Conservation (phyloP, 805 yeast genomes). For the Spathaspora hagerdaliae region DNA sequence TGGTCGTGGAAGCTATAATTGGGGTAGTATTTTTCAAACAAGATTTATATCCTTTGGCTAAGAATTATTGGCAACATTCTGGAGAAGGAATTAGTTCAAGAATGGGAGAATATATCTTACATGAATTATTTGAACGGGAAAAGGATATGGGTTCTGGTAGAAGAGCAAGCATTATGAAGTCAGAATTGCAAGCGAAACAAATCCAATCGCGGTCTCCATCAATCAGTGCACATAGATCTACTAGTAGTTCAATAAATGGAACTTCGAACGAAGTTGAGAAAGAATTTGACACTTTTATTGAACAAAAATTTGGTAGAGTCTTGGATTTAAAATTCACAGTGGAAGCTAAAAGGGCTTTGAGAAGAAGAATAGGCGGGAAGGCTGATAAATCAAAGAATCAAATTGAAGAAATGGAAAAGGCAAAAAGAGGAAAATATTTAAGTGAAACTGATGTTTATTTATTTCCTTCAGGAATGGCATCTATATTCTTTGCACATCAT, state of each 20-base stretch:
- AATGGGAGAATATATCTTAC: conserved; percentile 77
- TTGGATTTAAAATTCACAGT: conserved; percentile 71
- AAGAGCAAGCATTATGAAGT: conserved; percentile 16
- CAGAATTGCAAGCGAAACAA: conserved; percentile 31
- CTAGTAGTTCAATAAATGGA: conserved; percentile 17
- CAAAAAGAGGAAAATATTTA: conserved; percentile 23
- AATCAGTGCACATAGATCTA: conserved; percentile 22
- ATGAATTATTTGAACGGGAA: conserved; percentile 43
- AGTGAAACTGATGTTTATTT: conserved; percentile 71
- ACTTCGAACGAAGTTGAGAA: conserved; percentile 28
- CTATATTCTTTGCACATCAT: conserved; percentile 79
- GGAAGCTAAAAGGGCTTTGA: conserved; percentile 72
- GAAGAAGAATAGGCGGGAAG: conserved; percentile 69
- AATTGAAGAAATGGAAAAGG: conserved; percentile 22
- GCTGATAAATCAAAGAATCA: conserved; percentile 39
- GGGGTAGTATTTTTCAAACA: conserved; percentile 77
- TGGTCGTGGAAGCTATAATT: conserved; percentile 62
- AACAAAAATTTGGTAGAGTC: conserved; percentile 87
- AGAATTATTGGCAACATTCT: conserved; percentile 93
- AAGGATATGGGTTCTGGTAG: conserved; percentile 4
- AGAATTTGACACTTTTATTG: conserved; percentile 67
- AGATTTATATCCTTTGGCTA: conserved; percentile 58
- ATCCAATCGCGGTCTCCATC: conserved; percentile 32
- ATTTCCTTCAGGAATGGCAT: conserved; percentile 90
- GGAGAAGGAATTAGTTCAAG: conserved; percentile 97